Base-by-base conservation (phyloP, 2,329 filamentous ascomycete genomes). In the Xylariaceae sp. region DNA sequence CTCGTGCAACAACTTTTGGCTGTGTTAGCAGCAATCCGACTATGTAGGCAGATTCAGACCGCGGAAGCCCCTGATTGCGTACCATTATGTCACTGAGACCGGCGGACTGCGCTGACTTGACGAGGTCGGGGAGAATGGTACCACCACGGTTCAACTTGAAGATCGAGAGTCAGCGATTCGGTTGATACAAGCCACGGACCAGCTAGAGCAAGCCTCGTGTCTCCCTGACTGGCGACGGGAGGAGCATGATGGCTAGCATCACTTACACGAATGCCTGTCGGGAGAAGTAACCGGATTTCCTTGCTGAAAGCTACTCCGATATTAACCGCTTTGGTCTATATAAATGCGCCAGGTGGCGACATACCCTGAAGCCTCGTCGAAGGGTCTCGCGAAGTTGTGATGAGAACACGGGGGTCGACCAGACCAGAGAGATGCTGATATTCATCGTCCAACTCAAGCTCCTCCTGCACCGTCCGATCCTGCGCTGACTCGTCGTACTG, bases 341-440 rank as follows among this genome's bases (percentile, higher is more conserved):
- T 18, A 34, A 8, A 1, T 10, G 18, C 3, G 3, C 2, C 13
- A 4, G 13, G 5, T 34, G 30, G 13, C 7, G 49, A 42, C 57
- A 34, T 55, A 62, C 60, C 60, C 55, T 64, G 62, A 45, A 99
- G 80, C 56, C 94, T 83, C 52, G 89, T 88, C 35, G 88, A 93
- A 17, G 94, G 93, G 66, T 93, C 89, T 70, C 94, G 85, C 51
- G 89, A 94, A 2, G 94, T 99, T 23, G 93, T 96, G 54, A 97
- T 90, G 5, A 97, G 82, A 3, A 96, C 87, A 56, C 92, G 83
- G 5, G 93, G 92, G 67, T 97, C 94, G 44, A 94, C 85, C 45
- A 97, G 85, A 37, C 94, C 94, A n/a, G 89, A 94, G 0, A 97
- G 83, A 66, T 92, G 86, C 23, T 88, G 85, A 73, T 97, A 97